phyloP scores from a whole-genome alignment of 768 basidiomycete genomes.

The Tephrocybe sp. region DNA sequence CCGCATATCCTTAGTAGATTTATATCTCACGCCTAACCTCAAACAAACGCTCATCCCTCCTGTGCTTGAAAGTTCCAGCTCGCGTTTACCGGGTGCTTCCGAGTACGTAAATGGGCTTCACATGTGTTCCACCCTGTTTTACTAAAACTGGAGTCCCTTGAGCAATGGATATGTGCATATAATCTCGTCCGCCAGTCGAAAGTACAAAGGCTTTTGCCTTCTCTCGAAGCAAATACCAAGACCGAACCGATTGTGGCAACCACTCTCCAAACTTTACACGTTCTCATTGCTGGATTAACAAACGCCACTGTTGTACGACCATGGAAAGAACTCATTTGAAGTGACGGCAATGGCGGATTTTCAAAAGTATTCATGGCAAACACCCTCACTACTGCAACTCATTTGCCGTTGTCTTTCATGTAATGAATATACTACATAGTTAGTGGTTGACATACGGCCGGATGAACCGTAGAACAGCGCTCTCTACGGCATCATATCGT shows the following conservation, averaged over 20 bases:
- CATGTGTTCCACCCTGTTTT: background rate
- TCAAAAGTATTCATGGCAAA: no score
- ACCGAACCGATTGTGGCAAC: background rate
- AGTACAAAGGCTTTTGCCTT: background rate
- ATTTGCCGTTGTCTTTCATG: no score
- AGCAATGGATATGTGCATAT: background rate
- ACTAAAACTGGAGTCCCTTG: slow-evolving; percentile 2
- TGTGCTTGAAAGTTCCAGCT: background rate
- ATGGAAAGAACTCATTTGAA: no score
- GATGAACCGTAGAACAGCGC: no score
- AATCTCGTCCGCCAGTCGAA: background rate
- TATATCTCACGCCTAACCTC: background rate
- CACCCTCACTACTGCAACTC: no score
- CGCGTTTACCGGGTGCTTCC: background rate
- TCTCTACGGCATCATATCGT: no score
- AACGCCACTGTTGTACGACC: no score
- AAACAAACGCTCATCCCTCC: background rate
- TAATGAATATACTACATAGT: no score
- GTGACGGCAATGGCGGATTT: no score
- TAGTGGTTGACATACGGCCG: no score
- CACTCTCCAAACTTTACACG: background rate
- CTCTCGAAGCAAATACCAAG: background rate
- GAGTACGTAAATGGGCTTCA: background rate
- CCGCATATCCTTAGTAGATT: background rate
- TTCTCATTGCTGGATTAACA: slow-evolving; percentile 1